Percentiles rank a stretch among this genome's conserved stretches.
Evolutionary conservation across 2,329 filamentous ascomycete genomes (phyloP).

Genomic region (Botryosphaeria agaves): DNA sequence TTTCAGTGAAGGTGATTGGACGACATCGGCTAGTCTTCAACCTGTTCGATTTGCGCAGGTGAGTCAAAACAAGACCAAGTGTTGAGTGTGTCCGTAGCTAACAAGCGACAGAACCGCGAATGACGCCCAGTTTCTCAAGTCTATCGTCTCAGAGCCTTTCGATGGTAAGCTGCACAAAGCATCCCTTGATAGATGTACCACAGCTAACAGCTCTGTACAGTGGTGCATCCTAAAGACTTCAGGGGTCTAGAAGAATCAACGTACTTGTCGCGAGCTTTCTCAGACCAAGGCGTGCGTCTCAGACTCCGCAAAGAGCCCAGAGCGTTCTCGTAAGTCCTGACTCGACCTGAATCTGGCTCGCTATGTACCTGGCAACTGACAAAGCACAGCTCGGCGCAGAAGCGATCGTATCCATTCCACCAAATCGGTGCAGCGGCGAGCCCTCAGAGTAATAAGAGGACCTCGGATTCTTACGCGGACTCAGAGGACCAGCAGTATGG

Average conservation of each 20-base stretch:
- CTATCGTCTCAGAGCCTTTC: slow-evolving; percentile 48
- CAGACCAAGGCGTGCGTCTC: slow-evolving; percentile 72
- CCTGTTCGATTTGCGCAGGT: slow-evolving; percentile 55
- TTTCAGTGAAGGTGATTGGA: slow-evolving; percentile 62
- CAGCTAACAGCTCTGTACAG: slow-evolving; percentile 9
- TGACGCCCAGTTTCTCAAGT: slow-evolving; percentile 33
- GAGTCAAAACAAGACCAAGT: slow-evolving; percentile 10
- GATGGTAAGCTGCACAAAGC: slow-evolving; percentile 29
- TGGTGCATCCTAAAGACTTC: slow-evolving; percentile 47
- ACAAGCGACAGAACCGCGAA: slow-evolving; percentile 12
- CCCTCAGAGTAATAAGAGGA: no score
- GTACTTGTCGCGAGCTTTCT: slow-evolving; percentile 62
- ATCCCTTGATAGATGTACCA: background rate
- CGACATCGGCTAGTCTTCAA: slow-evolving; percentile 58
- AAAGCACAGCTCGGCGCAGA: no score
- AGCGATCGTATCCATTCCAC: no score
- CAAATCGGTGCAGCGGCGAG: no score
- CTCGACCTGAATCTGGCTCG: no score
- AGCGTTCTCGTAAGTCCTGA: slow-evolving; percentile 5
- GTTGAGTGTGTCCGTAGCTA: slow-evolving; percentile 2
- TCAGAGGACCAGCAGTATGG: no score
- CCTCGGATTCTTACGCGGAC: no score
- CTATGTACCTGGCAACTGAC: no score
- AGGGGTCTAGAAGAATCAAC: slow-evolving; percentile 71
- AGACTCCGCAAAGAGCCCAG: slow-evolving; percentile 70